Base-by-base conservation (phyloP, 1,284 basidiomycete genomes). In the Ustilago hordei region DNA sequence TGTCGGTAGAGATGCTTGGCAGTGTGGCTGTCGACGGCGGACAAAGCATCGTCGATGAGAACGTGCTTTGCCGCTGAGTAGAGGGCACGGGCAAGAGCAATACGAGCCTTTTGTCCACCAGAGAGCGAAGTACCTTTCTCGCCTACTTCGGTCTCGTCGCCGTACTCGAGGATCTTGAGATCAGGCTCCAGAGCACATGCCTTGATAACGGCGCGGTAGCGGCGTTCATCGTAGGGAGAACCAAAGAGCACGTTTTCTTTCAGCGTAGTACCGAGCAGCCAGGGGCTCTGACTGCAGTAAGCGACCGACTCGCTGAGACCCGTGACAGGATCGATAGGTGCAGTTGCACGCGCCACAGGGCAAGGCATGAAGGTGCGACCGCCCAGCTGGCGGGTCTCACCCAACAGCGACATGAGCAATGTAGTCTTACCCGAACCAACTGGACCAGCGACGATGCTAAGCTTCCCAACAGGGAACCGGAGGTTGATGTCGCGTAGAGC, bases 161-260 rank as follows among this genome's bases (percentile, higher is more conserved):
- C 94, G 83, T 97, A 95, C 86, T 98, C 95, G 32, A 98, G 89
- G 62, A 98, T 95, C 64, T 92, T 90, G 52, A 98, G 89, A 85
- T 99, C 96, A 45, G 90, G 90, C 35, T 92, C 88, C 53, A 96
- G 87, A 0, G 93, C 92, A 82, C 93, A 95, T 8, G 92, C 93
- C 82, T 92, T 91, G 9, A 97, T 87, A 1, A 93, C 93, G 69
- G 89, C 90, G 59, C 90, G 88, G 82, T 96, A 96, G 3, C 95
- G 90, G 59, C 91, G 89, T 80, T 92, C 90, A 71, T 94, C 89
- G 78, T 90, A 94, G 0, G 93, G 93, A 31, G 94, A 88, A 66
- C 91, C 93, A 87, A 98, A 98, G 28, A 97, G 87, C 75, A 98
- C 96, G 80, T 98, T 98, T 56, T 96, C 93, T 89, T 92, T 92